Conservation (phyloP, 1,284 basidiomycete species). For the Phlebopus sp. region DNA sequence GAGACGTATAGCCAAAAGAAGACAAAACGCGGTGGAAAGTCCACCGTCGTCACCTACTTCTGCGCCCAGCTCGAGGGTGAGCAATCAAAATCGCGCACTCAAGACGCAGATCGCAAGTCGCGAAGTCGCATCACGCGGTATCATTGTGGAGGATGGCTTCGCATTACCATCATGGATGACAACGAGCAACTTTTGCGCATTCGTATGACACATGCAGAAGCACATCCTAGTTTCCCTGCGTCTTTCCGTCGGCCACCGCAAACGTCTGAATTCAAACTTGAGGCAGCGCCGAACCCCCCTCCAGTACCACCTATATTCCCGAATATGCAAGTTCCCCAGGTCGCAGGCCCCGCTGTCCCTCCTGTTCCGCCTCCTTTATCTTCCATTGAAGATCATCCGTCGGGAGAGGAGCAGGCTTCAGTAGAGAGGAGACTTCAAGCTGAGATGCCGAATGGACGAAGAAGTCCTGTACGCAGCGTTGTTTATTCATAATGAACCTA, state of each 20-base stretch:
- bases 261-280: constrained; percentile 33
- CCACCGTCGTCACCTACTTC: constrained; percentile 35
- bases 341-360: constrained; percentile 12
- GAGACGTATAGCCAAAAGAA: constrained; percentile 27
- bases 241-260: constrained; percentile 32
- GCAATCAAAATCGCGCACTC: constrained; percentile 31
- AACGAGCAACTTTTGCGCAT: constrained; percentile 33
- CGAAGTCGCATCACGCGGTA: constrained; percentile 33
- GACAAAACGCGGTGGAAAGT: constrained; percentile 33
- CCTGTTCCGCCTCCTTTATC: constrained; percentile 10
- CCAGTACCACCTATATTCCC: constrained; percentile 22
- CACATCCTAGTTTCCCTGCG: constrained; percentile 31
- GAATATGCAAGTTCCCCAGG: constrained; percentile 23
- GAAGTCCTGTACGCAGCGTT: constrained; percentile 16
- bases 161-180: constrained; percentile 36
- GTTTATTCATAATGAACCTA: not conserved
- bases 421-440: constrained; percentile 14
- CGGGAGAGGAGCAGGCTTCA: constrained; percentile 15
- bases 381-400: constrained; percentile 10
- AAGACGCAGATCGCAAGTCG: constrained; percentile 33
- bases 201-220: constrained; percentile 35
- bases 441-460: constrained; percentile 17
- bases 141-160: constrained; percentile 35
- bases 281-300: constrained; percentile 23
- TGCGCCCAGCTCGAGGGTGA: constrained; percentile 34